A percentile compares a stretch with the other conserved stretches of the same genome.
Conservation (phyloP, 139 green algal species). For the Bryopsis sp. region DNA sequence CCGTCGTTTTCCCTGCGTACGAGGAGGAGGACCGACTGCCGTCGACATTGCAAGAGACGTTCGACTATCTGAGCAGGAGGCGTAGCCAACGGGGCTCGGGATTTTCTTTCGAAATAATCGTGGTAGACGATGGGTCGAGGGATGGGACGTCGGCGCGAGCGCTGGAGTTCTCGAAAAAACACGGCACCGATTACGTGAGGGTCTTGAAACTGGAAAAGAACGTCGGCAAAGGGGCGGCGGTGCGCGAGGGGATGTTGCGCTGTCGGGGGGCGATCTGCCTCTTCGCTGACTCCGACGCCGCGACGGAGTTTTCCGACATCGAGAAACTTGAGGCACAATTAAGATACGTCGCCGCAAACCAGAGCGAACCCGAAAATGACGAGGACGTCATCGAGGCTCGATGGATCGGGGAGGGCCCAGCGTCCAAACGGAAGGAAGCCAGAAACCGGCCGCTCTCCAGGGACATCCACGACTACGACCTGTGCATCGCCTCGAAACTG, state of each 20-base stretch:
- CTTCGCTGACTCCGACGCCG: slow-evolving; percentile 83
- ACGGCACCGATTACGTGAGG: slow-evolving; percentile 70
- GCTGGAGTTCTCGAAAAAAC: slow-evolving; percentile 5
- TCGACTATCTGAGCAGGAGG: no score
- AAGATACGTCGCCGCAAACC: not conserved
- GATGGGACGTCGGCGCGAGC: slow-evolving; percentile 55
- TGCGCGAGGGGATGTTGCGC: slow-evolving; percentile 61
- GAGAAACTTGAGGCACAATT: slow-evolving; percentile 66
- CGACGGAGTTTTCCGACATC: slow-evolving; percentile 76
- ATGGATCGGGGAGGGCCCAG: not conserved
- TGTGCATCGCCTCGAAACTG: slow-evolving; percentile 22
- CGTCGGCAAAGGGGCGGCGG: slow-evolving; percentile 70
- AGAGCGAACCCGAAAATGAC: not conserved
- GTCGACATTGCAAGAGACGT: slow-evolving; percentile 63
- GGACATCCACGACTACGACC: not conserved
- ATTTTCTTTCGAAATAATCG: slow-evolving; percentile 89
- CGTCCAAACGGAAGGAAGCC: not conserved
- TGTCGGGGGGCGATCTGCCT: slow-evolving; percentile 66
- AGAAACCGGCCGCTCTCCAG: not conserved
- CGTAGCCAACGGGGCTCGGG: no score
- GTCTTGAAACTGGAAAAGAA: slow-evolving; percentile 70
- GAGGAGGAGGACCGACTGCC: slow-evolving; percentile 85
- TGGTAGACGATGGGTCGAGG: slow-evolving; percentile 92
- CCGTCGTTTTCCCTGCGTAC: slow-evolving; percentile 82
- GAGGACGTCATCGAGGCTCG: not conserved